phyloP scores from a whole-genome alignment of 1,284 basidiomycete genomes.

The Flammula alnicola region DNA sequence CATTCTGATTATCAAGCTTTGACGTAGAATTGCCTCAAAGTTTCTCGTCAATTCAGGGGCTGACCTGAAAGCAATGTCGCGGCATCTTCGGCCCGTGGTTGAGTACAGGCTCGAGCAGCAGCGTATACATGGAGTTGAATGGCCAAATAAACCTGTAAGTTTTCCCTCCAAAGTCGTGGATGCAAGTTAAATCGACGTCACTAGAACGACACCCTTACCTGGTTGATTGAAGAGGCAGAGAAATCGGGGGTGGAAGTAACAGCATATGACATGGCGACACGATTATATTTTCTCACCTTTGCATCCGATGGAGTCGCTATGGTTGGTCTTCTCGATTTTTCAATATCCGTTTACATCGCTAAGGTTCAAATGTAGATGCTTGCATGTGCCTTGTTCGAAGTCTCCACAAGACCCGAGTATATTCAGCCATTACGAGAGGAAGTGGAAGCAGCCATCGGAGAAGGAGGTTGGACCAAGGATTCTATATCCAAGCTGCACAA shows the following conservation, averaged over 20 bases:
- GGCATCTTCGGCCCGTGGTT: constrained; percentile 42
- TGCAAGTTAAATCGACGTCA: not conserved
- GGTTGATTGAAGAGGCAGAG: constrained; percentile 50
- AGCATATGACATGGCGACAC: no score
- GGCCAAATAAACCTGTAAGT: constrained; percentile 41
- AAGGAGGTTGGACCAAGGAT: constrained; percentile 51
- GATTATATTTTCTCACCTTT: no score
- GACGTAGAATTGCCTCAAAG: constrained; percentile 11
- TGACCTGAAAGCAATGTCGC: constrained; percentile 25
- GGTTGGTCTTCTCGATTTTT: not conserved
- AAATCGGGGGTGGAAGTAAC: no score
- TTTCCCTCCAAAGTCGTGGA: not conserved
- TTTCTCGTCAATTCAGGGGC: constrained; percentile 30
- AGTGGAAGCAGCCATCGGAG: constrained; percentile 37
- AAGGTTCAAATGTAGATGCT: constrained; percentile 29
- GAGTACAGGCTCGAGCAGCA: constrained; percentile 41
- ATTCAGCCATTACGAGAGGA: constrained; percentile 50
- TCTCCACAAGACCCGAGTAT: constrained; percentile 46
- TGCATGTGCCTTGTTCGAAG: constrained; percentile 40
- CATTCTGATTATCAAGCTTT: not conserved
- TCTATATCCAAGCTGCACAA: constrained; percentile 48
- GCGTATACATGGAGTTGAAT: constrained; percentile 39
- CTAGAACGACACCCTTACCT: constrained; percentile 45
- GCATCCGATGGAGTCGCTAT: no score
- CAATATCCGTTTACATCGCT: not conserved